Evolutionary conservation across 176 grass and related monocot genomes (phyloP).

Genomic region (Ampelocalamus luodianensis): DNA sequence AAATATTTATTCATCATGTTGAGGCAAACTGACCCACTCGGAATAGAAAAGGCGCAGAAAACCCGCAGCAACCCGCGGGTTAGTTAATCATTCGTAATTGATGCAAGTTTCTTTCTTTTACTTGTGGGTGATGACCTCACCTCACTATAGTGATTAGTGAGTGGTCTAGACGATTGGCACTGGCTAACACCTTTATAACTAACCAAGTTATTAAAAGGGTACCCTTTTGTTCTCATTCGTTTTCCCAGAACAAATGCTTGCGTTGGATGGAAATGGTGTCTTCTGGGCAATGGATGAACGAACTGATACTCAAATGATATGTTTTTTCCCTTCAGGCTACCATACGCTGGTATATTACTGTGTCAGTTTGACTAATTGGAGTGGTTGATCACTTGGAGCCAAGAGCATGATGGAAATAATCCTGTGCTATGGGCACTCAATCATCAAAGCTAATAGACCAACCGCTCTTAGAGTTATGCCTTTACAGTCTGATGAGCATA

Average conservation of each 20-base stretch:
- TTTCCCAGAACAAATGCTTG: background rate
- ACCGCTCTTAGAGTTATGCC: background rate
- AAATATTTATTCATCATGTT: background rate
- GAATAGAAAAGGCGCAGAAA: background rate
- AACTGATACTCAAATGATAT: background rate
- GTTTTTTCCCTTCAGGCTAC: background rate
- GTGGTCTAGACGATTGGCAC: slow-evolving; percentile 29
- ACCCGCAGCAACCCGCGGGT: background rate
- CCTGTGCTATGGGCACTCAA: background rate
- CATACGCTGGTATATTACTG: background rate
- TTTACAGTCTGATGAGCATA: background rate
- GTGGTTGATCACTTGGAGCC: background rate
- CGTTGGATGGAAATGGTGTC: slow-evolving; percentile 9
- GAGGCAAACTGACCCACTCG: slow-evolving; percentile 10
- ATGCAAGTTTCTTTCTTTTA: slow-evolving; percentile 1
- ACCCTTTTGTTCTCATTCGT: background rate
- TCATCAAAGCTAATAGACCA: background rate
- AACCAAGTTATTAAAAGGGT: background rate
- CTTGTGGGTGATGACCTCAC: slow-evolving; percentile 20
- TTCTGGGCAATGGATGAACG: slow-evolving; percentile 19
- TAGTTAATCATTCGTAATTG: slow-evolving; percentile 21
- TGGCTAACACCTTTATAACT: slow-evolving; percentile 10
- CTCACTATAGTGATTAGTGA: slow-evolving; percentile 21
- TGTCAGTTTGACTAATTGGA: slow-evolving; percentile 10
- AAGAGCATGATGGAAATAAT: background rate